Evolutionary conservation across 495 filamentous ascomycete genomes (phyloP).

Genomic region (Daldinia childiae): DNA sequence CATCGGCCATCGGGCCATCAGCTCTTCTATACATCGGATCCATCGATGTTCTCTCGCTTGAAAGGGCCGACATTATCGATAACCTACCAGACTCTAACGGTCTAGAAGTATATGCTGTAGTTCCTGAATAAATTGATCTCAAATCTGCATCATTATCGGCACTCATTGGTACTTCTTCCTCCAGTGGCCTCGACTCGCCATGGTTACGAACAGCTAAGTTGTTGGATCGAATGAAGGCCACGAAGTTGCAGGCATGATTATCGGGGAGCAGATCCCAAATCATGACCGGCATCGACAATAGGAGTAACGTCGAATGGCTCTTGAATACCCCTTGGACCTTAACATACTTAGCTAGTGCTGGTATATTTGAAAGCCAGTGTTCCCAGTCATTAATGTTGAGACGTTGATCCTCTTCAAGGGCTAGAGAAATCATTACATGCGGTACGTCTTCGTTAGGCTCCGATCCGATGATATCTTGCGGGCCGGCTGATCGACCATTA

Average conservation of each 20-base stretch:
- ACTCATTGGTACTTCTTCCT: slow-evolving; percentile 28
- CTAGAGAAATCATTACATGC: slow-evolving; percentile 63
- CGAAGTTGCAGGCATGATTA: slow-evolving; percentile 60
- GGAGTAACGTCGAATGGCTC: slow-evolving; percentile 60
- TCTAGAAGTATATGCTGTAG: slow-evolving; percentile 34
- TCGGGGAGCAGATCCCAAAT: slow-evolving; percentile 64
- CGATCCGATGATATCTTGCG: slow-evolving; percentile 38
- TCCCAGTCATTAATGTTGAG: slow-evolving; percentile 60
- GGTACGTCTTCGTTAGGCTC: slow-evolving; percentile 58
- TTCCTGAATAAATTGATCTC: slow-evolving; percentile 44
- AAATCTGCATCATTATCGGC: slow-evolving; percentile 37
- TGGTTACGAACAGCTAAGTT: slow-evolving; percentile 45
- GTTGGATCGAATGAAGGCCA: slow-evolving; percentile 62
- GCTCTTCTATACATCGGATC: slow-evolving; percentile 22
- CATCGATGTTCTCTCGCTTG: slow-evolving; percentile 29
- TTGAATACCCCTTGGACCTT: slow-evolving; percentile 64
- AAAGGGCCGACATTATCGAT: slow-evolving; percentile 38
- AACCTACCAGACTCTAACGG: slow-evolving; percentile 24
- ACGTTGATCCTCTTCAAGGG: slow-evolving; percentile 60
- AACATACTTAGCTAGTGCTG: slow-evolving; percentile 60
- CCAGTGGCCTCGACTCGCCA: slow-evolving; percentile 16
- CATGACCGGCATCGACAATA: slow-evolving; percentile 61
- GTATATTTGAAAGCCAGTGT: slow-evolving; percentile 57
- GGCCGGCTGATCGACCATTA: slow-evolving; percentile 34
- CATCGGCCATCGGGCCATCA: slow-evolving; percentile 20